These are phyloP conservation scores for Xylaria bambusicola DNA, from an alignment of 495 filamentous ascomycete species.

Conservation along the genomic window DNA sequence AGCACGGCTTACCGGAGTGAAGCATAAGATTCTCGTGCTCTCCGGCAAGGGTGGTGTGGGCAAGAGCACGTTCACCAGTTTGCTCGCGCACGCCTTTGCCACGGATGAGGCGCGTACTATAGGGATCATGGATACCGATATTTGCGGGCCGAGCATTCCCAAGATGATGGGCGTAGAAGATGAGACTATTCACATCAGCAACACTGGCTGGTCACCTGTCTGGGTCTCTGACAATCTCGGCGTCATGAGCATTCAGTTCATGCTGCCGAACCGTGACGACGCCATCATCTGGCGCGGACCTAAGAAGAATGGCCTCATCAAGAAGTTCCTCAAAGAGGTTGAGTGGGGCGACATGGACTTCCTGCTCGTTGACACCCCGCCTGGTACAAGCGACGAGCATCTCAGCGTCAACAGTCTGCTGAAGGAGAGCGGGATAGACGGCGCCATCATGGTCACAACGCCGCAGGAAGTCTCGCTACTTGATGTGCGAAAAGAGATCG, in stretches of 20 bases:
- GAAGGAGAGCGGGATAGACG: slow-evolving; percentile 86
- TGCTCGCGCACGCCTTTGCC: slow-evolving; percentile 86
- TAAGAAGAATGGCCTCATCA: slow-evolving; percentile 98
- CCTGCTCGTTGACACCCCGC: slow-evolving; percentile 90
- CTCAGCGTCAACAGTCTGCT: slow-evolving; percentile 85
- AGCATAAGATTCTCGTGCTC: slow-evolving; percentile 88
- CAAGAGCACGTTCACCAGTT: slow-evolving; percentile 86
- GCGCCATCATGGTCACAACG: slow-evolving; percentile 89
- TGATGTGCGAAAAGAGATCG: slow-evolving; percentile 94
- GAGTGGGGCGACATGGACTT: slow-evolving; percentile 96
- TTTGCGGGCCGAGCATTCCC: slow-evolving; percentile 90
- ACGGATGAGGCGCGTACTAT: slow-evolving; percentile 72
- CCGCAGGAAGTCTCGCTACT: slow-evolving; percentile 92
- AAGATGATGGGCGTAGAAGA: slow-evolving; percentile 97
- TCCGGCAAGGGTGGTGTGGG: slow-evolving; percentile 97
- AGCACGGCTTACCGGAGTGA: slow-evolving; percentile 73
- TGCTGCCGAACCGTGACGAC: slow-evolving; percentile 89
- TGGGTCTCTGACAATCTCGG: slow-evolving; percentile 90
- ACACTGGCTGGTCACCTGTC: slow-evolving; percentile 84
- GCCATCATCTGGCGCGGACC: slow-evolving; percentile 96
- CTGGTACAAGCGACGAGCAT: slow-evolving; percentile 94
- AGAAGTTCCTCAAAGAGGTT: slow-evolving; percentile 95
- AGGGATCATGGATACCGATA: slow-evolving; percentile 95
- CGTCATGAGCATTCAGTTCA: slow-evolving; percentile 96
- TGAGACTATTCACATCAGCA: slow-evolving; percentile 86